Evolutionary conservation across 192 early-diverging fungal genomes (phyloP), one percentile per base, ranked within the genome.

Genomic region (Dimargaris xerosporica): DNA sequence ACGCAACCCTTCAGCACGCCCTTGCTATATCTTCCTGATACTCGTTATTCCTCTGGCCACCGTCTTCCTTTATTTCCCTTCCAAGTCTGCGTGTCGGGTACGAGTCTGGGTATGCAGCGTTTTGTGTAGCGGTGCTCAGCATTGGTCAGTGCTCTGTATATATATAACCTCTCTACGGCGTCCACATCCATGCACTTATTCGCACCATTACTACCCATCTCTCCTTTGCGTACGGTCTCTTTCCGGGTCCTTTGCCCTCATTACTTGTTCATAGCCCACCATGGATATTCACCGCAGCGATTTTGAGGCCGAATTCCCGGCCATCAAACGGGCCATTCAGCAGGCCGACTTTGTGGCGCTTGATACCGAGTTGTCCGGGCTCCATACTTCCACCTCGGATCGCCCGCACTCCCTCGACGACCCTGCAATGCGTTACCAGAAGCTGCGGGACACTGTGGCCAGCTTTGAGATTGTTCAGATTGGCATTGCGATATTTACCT

Each of bases 331-430:
- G 52, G 81, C 87, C 5, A 84, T 93, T 64, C 29, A 67, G 3
- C 73, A 71, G 52, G 77, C 79, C 43, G 86, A 90, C 68, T 86
- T 89, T 64, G 75, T 91, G 43, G 78, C 87, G 19, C 71, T 93
- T 54, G 91, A 93, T 66, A 83, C 85, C 9, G 91, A 93, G 72
- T 77, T 93, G 16, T 82, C 89, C n/a, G 91, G 89, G 79, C 67
- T 25, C 39, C 17, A 46, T 16, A 50, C 16, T 4, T 42, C 41
- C 10, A 43, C 44, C 42, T 42, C 41, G 6, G 44, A 7, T 4
- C 54, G 70, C 15, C 28, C 13, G 23, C 28, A 23, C n/a, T 42
- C 62, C 21, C 53, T 73, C 47, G 84, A 86, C 69, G 69, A 74
- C 19, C 54, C 61, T 13, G 71, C 84, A 61, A 68, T 75, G 50